Conservation (phyloP, 768 basidiomycete genomes). For the Lentinula edodes region DNA sequence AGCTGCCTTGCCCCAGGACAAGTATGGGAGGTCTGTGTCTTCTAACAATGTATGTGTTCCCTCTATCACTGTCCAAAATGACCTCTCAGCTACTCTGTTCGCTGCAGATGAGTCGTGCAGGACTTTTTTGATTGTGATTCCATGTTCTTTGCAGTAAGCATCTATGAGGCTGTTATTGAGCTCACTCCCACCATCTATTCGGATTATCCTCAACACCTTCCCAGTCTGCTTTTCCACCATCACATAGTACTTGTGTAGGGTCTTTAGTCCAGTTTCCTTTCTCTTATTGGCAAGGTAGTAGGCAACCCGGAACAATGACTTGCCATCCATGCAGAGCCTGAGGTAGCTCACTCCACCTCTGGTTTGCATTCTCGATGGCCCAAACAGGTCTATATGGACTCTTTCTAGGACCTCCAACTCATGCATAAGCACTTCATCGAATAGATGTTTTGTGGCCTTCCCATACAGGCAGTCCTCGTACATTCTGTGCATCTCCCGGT, state of each 20-base stretch:
- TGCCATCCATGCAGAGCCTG: conserved; percentile 18
- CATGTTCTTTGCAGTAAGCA: no score
- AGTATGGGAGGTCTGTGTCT: background rate
- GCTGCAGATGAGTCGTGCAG: conserved; percentile 6
- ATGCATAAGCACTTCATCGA: conserved; percentile 12
- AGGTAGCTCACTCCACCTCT: conserved; percentile 16
- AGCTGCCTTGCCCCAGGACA: background rate
- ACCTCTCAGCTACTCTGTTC: conserved; percentile 20
- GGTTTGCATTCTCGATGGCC: conserved; percentile 13
- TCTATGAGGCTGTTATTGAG: no score
- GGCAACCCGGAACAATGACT: conserved; percentile 8
- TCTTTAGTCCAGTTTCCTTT: conserved; percentile 11
- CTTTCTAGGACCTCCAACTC: conserved; percentile 14
- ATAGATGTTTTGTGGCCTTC: conserved; percentile 17
- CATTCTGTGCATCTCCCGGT: background rate
- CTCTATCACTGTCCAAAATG: conserved; percentile 17
- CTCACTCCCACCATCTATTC: no score
- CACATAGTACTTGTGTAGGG: no score
- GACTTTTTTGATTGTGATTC: no score
- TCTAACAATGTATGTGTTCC: conserved; percentile 1
- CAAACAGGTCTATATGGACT: conserved; percentile 21
- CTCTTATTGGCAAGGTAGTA: conserved; percentile 19
- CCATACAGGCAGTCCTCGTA: conserved; percentile 23
- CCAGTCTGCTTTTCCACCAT: no score
- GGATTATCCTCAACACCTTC: no score